These are phyloP conservation scores for Aspergillus hiratsukae DNA, from an alignment of 2,329 filamentous ascomycete species.

Conservation along the genomic window DNA sequence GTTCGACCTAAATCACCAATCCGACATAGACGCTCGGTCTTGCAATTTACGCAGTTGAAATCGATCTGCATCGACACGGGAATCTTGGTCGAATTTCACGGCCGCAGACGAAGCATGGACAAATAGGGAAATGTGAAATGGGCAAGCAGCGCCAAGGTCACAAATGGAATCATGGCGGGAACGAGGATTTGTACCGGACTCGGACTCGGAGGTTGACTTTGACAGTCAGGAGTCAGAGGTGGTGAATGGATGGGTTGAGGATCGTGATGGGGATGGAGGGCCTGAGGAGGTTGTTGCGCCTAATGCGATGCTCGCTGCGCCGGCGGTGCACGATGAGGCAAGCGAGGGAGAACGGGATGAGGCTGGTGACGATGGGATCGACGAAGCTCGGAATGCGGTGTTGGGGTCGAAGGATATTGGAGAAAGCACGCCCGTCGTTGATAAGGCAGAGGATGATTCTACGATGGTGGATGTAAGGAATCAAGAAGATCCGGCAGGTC, in stretches of 20 bases:
- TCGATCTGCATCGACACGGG: neutral
- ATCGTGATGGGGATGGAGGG: slow-evolving; percentile 13
- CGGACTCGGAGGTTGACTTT: slow-evolving; percentile 44
- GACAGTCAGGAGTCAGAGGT: slow-evolving; percentile 29
- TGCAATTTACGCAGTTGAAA: neutral
- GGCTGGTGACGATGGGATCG: neutral
- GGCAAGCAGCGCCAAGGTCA: slow-evolving; percentile 28
- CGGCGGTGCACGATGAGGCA: neutral
- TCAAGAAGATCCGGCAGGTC: neutral
- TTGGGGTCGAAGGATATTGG: neutral
- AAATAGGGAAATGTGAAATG: slow-evolving; percentile 36
- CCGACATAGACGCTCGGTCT: neutral
- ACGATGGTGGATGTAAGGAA: neutral
- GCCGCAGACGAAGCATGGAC: slow-evolving; percentile 17
- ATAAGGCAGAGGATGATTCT: neutral
- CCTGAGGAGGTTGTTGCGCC: neutral
- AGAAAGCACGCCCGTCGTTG: neutral
- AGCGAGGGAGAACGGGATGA: neutral
- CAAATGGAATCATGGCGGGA: slow-evolving; percentile 48
- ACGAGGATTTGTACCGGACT: slow-evolving; percentile 50
- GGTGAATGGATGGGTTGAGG: slow-evolving; percentile 7
- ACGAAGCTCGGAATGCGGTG: neutral
- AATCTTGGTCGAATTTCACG: neutral
- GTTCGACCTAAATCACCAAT: neutral
- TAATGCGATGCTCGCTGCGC: neutral